A percentile compares a stretch with the other conserved stretches of the same genome.
Conservation (phyloP, 2,329 filamentous ascomycete species). For the Dactylellina sp. region DNA sequence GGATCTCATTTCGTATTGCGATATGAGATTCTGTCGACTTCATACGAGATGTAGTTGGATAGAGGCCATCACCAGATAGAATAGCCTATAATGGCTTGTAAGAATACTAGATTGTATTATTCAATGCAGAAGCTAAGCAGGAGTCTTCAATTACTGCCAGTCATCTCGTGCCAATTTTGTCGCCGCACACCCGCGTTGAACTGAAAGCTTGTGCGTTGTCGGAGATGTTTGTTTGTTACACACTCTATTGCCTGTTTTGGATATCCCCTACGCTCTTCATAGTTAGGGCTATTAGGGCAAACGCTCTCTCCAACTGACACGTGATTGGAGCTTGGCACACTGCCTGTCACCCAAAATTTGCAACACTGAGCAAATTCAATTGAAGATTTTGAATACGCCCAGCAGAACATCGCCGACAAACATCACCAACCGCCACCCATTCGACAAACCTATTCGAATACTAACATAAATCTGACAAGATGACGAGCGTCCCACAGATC, state of each 20-base stretch:
- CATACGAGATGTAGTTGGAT: conserved; percentile 23
- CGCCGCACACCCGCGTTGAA: too few relatives aligned
- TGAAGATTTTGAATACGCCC: conserved; percentile 49
- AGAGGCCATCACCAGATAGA: too few relatives aligned
- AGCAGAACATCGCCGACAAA: conserved; percentile 50
- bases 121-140: too few relatives aligned
- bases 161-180: too few relatives aligned
- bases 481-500: conserved; percentile 77
- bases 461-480: conserved; percentile 39
- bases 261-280: conserved; percentile 5
- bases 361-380: conserved; percentile 55
- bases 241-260: conserved; percentile 16
- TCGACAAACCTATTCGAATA: conserved; percentile 30
- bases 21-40: conserved; percentile 8
- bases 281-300: conserved; percentile 57
- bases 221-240: conserved; percentile 47
- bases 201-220: conserved; percentile 8
- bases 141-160: too few relatives aligned
- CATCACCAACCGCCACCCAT: conserved; percentile 28
- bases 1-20: conserved; percentile 42
- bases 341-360: conserved; percentile 39
- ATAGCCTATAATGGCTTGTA: too few relatives aligned
- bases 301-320: conserved; percentile 3
- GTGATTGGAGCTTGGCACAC: conserved; percentile 38
- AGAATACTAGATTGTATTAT: too few relatives aligned